phyloP scores from a whole-genome alignment of 768 basidiomycete genomes.

The Amanita muscaria region DNA sequence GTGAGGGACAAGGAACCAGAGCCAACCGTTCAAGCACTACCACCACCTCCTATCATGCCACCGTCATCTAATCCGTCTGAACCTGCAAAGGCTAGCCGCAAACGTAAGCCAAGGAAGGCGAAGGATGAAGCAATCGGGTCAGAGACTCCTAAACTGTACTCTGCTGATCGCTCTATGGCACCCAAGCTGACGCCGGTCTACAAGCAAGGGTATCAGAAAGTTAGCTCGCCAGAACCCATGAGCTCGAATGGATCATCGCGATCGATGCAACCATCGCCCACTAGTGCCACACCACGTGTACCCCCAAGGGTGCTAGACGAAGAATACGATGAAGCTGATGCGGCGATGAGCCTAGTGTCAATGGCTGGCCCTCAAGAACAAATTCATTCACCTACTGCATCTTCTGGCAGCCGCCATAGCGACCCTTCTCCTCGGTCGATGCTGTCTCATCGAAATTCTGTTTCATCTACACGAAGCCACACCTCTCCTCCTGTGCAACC shows the following conservation, averaged over 20 bases:
- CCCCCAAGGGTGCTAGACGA: constrained; percentile 75
- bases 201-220: constrained; percentile 29
- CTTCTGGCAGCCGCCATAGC: constrained; percentile 46
- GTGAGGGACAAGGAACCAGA: constrained; percentile 42
- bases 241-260: constrained; percentile 61
- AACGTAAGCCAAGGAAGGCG: constrained; percentile 14
- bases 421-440: constrained; percentile 41
- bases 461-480: constrained; percentile 57
- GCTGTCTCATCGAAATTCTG: constrained; percentile 53
- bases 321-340: constrained; percentile 90
- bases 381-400: constrained; percentile 50
- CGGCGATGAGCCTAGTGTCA: constrained; percentile 61
- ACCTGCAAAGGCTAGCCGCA: constrained; percentile 10
- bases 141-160: constrained; percentile 35
- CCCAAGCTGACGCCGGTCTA: constrained; percentile 18
- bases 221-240: constrained; percentile 49
- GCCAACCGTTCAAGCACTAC: constrained; percentile 19
- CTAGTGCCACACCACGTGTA: constrained; percentile 46
- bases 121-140: constrained; percentile 40
- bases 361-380: constrained; percentile 16
- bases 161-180: constrained; percentile 22
- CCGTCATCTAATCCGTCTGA: constrained; percentile 4
- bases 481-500: constrained; percentile 48
- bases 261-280: constrained; percentile 68
- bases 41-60: constrained; percentile 18